Conservation (phyloP, 192 early-diverging fungal genomes). For the Gryganskiella cystojenkinii region DNA sequence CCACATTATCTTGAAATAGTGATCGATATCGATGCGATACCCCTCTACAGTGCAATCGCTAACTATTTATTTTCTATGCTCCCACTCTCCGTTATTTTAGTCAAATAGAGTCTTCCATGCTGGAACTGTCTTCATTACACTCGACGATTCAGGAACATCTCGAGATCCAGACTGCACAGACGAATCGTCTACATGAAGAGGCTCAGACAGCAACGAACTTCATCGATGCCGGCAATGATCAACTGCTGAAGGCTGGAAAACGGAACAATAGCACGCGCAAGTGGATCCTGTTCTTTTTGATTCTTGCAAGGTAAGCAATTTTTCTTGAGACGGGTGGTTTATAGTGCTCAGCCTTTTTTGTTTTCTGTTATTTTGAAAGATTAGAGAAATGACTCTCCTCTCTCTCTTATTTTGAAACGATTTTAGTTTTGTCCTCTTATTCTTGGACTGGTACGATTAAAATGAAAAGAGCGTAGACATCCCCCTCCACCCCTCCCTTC, state of each 20-base stretch:
- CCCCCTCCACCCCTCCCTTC: too few relatives aligned
- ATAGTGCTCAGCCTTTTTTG: too few relatives aligned
- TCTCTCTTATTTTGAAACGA: background rate
- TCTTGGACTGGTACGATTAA: conserved; percentile 84
- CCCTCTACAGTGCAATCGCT: background rate
- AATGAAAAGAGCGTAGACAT: too few relatives aligned
- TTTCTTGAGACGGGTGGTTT: background rate
- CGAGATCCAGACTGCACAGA: conserved; percentile 75
- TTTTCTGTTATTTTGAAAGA: too few relatives aligned
- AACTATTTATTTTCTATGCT: background rate
- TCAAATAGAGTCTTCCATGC: conserved; percentile 71
- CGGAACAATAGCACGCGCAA: conserved; percentile 75
- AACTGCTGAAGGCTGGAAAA: conserved; percentile 71
- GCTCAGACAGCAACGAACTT: conserved; percentile 71
- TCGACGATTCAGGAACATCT: conserved; percentile 77
- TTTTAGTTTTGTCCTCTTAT: conserved; percentile 76
- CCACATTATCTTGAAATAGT: too few relatives aligned
- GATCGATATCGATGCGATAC: too few relatives aligned
- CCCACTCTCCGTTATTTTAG: conserved; percentile 10
- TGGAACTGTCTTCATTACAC: conserved; percentile 80
- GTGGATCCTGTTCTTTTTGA: conserved; percentile 77
- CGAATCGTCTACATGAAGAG: conserved; percentile 77
- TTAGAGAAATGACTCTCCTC: background rate
- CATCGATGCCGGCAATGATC: conserved; percentile 75
- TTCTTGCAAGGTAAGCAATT: conserved; percentile 58